Evolutionary conservation across 1,139 yeast genomes (phyloP), one percentile per base, ranked within the genome.

Genomic region (Saccharomyces hybrid): DNA sequence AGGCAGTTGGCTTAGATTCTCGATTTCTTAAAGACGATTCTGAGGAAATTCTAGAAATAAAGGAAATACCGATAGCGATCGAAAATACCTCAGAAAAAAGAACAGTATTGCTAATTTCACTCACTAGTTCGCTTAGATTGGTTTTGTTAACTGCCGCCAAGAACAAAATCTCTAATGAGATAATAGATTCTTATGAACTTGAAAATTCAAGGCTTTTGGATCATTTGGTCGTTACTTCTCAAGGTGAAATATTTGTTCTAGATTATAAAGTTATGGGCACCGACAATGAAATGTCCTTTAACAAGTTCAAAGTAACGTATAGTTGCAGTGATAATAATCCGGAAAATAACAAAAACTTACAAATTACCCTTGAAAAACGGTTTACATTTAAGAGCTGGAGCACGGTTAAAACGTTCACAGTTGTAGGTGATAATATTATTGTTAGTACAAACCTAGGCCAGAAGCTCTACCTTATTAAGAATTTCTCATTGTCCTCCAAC

Each of bases 1-100:
- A 62, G 52, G 52, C 57, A 0, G 48, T 63, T 46, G 29, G 60
- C 2, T 52, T 67, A 23, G 58, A 62, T 47, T 54, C 60, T 6
- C 14, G 19, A 54, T 25, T 54, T 57, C 16, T 57, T 58, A 16
- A 49, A 41, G 41, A 50, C 26, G 26, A 34, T 41, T 34, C 27
- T 2, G 48, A 38, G 6, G 42, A 27, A 52, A 52, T 29, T 34
- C 54, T 25, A 48, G 46, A 13, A 46, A 50, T n/a, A 46, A 46
- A 46, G n/a, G 62, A 58, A 47, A n/a, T 56, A 6, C 57, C 58
- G 6, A 28, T 23, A 6, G 31, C 41, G 11, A 38, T 27, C 3
- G 47, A 51, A 31, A 31, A 49, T 8, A 58, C 47, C 2, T 32
- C 60, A 28, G 48, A 26, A 46, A 46, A n/a, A n/a, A n/a, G n/a